Conservation (phyloP, 2,329 filamentous ascomycete species). For the Didymella pinodella region DNA sequence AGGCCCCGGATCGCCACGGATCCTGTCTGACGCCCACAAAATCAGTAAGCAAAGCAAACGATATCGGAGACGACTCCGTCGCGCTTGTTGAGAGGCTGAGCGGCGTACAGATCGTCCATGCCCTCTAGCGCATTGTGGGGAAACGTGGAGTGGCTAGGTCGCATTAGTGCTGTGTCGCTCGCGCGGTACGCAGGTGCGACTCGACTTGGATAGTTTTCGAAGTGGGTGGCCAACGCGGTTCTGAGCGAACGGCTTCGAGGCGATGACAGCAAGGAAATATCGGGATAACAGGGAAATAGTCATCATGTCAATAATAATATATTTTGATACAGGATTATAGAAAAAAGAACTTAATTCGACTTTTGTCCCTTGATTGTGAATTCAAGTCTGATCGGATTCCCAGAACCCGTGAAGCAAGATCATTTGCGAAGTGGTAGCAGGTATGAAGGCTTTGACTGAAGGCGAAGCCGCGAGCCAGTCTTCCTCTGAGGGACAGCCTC, state of each 20-base stretch:
- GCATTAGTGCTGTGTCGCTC: neutral
- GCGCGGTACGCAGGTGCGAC: conserved; percentile 1
- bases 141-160: conserved; percentile 10
- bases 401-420: neutral
- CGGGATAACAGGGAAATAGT: neutral
- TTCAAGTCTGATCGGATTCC: neutral
- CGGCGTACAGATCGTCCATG: neutral
- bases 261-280: neutral
- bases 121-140: conserved; percentile 10
- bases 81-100: conserved; percentile 11
- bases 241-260: neutral
- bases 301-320: neutral
- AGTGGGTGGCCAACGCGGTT: neutral
- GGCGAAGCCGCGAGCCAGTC: conserved; percentile 1
- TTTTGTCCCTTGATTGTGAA: conserved; percentile 4
- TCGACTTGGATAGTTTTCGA: neutral
- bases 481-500: neutral
- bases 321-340: neutral
- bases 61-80: neutral
- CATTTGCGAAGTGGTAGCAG: conserved; percentile 2
- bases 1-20: conserved; percentile 2
- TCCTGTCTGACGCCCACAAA: neutral
- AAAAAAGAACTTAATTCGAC: conserved; percentile 5
- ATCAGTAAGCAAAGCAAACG: neutral
- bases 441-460: neutral